Evolutionary conservation across 352 stramenopile genomes (phyloP).

Genomic region (Pelagophyceae sp.): DNA sequence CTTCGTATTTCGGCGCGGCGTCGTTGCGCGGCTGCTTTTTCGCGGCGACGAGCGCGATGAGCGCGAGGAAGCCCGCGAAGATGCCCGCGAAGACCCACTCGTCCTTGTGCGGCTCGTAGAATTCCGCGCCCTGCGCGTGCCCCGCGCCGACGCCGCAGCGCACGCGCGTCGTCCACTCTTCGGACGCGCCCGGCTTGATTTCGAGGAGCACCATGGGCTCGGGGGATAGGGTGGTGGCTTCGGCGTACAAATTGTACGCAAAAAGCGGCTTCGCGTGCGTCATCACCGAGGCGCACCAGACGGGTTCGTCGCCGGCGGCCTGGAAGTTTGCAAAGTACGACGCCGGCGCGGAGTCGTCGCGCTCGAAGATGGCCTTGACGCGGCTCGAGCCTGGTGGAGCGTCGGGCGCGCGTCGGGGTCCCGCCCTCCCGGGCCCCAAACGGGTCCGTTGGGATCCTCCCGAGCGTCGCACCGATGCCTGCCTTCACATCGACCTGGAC

Average conservation of each 20-base stretch:
- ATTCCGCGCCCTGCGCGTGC: too few species aligned
- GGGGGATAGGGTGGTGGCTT: conserved; percentile 46
- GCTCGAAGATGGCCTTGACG: conserved; percentile 26
- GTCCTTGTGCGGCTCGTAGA: too few species aligned
- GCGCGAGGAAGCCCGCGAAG: too few species aligned
- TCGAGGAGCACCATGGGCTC: conserved; percentile 49
- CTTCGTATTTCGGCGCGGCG: too few species aligned
- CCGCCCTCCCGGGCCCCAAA: too few species aligned
- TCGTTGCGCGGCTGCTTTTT: too few species aligned
- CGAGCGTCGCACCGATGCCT: too few species aligned
- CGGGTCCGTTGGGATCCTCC: too few species aligned
- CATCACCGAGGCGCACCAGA: conserved; percentile 14
- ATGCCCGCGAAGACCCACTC: too few species aligned
- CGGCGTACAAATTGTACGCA: conserved; percentile 49
- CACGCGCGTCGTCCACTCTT: conserved; percentile 44
- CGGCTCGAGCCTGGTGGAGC: conserved; percentile 17
- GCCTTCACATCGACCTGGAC: too few species aligned
- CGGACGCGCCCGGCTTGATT: conserved; percentile 40
- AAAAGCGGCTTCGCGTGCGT: conserved; percentile 37
- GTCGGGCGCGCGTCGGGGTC: too few species aligned
- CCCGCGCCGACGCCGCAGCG: neutral
- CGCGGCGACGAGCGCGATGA: too few species aligned
- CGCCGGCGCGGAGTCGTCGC: conserved; percentile 40
- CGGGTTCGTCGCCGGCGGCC: neutral
- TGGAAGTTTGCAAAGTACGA: conserved; percentile 41